Evolutionary conservation across 1,284 basidiomycete genomes (phyloP).

Genomic region (Ceratobasidium sp.): DNA sequence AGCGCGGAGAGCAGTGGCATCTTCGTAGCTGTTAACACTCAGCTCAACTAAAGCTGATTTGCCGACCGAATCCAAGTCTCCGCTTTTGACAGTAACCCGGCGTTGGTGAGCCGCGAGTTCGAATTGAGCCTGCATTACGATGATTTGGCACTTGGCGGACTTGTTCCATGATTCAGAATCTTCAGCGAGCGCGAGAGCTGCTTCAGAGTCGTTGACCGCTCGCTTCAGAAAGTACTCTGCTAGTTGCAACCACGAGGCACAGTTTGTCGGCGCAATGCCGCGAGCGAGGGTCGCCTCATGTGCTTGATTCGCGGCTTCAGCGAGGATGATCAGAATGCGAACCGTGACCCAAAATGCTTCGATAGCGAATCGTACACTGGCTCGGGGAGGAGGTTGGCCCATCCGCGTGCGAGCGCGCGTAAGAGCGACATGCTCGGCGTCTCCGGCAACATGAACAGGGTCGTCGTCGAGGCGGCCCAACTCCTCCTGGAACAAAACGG

Average conservation of each 20-base stretch:
- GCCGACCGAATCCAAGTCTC: not conserved
- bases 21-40: too few species aligned
- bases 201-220: constrained; percentile 61
- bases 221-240: constrained; percentile 61
- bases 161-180: constrained; percentile 59
- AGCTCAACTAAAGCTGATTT: too few species aligned
- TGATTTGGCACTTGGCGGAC: constrained; percentile 59
- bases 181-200: constrained; percentile 59
- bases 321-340: constrained; percentile 44
- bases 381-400: constrained; percentile 69
- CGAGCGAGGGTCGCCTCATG: not conserved
- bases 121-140: constrained; percentile 59
- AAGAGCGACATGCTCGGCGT: constrained; percentile 63
- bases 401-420: constrained; percentile 63
- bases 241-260: constrained; percentile 51
- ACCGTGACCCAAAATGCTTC: constrained; percentile 68
- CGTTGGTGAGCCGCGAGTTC: constrained; percentile 52
- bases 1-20: too few species aligned
- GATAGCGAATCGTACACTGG: constrained; percentile 67
- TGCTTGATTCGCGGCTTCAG: constrained; percentile 10
- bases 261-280: not conserved
- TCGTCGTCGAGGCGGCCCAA: constrained; percentile 51
- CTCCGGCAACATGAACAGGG: constrained; percentile 49
- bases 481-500: constrained; percentile 65
- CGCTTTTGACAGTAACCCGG: constrained; percentile 43